A percentile compares a stretch with the other conserved stretches of the same genome.
These are phyloP conservation scores for Trichoderma simmonsii DNA, from an alignment of 2,329 filamentous ascomycete species.

Conservation along the genomic window DNA sequence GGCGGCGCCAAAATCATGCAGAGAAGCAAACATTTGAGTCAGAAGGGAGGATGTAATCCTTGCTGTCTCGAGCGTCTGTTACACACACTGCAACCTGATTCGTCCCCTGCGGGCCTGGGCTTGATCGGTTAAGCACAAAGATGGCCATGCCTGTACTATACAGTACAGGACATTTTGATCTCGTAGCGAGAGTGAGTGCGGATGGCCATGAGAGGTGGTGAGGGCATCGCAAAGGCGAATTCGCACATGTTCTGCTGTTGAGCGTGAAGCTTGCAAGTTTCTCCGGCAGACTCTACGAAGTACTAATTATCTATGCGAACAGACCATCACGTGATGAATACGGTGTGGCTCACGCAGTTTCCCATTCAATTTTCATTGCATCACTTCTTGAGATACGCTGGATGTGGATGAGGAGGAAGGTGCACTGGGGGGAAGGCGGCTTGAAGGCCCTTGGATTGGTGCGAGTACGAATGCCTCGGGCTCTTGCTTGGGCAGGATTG, in stretches of 20 bases:
- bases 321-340: neutral
- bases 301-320: neutral
- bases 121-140: neutral
- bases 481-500: neutral
- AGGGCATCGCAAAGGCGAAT: neutral
- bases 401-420: neutral
- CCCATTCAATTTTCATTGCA: neutral
- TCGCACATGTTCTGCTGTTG: neutral
- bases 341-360: neutral
- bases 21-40: neutral
- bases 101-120: neutral
- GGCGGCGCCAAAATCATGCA: slow-evolving; percentile 4
- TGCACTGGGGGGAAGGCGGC: neutral
- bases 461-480: neutral
- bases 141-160: neutral
- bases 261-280: neutral
- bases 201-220: neutral
- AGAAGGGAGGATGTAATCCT: neutral
- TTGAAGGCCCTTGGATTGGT: neutral
- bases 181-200: neutral
- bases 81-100: neutral
- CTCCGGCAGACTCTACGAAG: neutral
- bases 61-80: slow-evolving; percentile 4
- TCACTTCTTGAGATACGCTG: neutral
- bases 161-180: neutral